Conservation (phyloP, 2,329 filamentous ascomycete species). For the Biscogniauxia sp. region DNA sequence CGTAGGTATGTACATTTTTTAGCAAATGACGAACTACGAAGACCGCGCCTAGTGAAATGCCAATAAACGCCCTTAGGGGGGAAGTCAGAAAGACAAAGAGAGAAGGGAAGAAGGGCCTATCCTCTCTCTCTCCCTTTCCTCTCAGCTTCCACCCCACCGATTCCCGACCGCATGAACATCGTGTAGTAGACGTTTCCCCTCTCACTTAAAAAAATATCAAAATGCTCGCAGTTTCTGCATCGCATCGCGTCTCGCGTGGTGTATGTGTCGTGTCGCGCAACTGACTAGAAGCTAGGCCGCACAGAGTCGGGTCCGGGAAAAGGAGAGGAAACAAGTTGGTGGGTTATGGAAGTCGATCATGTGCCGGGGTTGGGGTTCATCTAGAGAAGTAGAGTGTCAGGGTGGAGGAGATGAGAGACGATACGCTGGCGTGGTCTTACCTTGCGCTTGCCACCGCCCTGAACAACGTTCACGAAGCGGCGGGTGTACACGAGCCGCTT, state of each 20-base stretch:
- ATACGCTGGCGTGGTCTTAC: conserved; percentile 47
- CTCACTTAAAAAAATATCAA: not conserved
- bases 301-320: not conserved
- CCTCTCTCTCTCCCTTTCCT: not conserved
- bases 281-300: not conserved
- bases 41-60: not conserved
- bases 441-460: conserved; percentile 98
- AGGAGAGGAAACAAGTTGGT: not conserved
- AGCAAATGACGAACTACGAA: not conserved
- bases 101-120: not conserved
- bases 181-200: not conserved
- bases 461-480: conserved; percentile 96
- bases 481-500: conserved; percentile 96
- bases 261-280: not conserved
- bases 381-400: conserved; percentile 25
- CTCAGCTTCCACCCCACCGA: not conserved
- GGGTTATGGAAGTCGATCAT: conserved; percentile 23
- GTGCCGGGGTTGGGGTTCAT: conserved; percentile 43
- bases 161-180: not conserved
- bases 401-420: not conserved
- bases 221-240: not conserved
- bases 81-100: not conserved
- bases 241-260: not conserved
- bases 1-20: not conserved
- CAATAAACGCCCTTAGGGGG: not conserved